These are phyloP conservation scores for Penicillium sp. DNA, from an alignment of 2,329 filamentous ascomycete genomes.

Conservation along the genomic window DNA sequence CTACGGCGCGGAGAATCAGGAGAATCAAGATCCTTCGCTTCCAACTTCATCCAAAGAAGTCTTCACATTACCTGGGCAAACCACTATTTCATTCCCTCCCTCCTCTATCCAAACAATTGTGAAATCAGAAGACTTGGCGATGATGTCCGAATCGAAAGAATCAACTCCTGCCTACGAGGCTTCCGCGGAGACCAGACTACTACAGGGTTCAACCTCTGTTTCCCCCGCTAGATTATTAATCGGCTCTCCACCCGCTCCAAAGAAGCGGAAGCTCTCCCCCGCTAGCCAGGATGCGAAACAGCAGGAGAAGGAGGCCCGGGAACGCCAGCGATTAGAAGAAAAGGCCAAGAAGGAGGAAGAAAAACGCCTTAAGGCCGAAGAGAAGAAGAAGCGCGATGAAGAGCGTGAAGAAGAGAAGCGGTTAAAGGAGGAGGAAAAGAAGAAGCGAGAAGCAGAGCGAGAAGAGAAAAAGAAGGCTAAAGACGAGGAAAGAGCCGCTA, in stretches of 20 bases:
- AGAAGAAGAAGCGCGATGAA: slow-evolving; percentile 30
- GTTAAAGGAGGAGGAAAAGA: slow-evolving; percentile 52
- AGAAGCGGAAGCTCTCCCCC: slow-evolving; percentile 32
- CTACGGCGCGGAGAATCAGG: slow-evolving; percentile 24
- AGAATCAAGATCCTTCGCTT: slow-evolving; percentile 23
- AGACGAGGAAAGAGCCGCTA: slow-evolving; percentile 49
- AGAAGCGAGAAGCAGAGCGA: slow-evolving; percentile 48
- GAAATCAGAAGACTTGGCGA: not conserved
- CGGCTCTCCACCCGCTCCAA: slow-evolving; percentile 20
- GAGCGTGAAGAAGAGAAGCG: slow-evolving; percentile 42
- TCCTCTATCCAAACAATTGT: not conserved
- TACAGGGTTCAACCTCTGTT: not conserved
- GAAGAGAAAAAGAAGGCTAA: slow-evolving; percentile 48
- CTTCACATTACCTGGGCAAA: not conserved
- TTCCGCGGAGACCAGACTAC: not conserved
- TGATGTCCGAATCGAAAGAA: not conserved
- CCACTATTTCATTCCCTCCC: not conserved
- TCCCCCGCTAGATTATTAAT: slow-evolving; percentile 11
- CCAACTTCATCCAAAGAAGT: not conserved
- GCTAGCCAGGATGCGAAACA: slow-evolving; percentile 36
- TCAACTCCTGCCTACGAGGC: not conserved
- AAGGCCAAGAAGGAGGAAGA: slow-evolving; percentile 38
- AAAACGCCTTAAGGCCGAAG: slow-evolving; percentile 26
- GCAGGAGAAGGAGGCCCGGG: slow-evolving; percentile 38
- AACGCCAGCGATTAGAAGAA: slow-evolving; percentile 32